phyloP scores from a whole-genome alignment of 805 yeast genomes.

The Lachancea fermentati region DNA sequence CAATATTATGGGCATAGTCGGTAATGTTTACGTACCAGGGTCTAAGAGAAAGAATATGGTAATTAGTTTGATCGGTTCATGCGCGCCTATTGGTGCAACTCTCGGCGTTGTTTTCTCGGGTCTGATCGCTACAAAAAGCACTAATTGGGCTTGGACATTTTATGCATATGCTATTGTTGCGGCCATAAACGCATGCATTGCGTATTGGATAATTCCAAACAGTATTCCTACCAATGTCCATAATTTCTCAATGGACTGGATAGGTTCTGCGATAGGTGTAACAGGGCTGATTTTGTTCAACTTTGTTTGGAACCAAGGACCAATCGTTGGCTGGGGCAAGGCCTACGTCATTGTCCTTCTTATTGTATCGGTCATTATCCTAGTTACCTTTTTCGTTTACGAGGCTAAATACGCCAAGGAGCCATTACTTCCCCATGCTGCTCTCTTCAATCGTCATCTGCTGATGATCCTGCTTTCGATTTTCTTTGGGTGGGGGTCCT shows the following conservation, averaged over 20 bases:
- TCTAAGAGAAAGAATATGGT: slow-evolving; percentile 46
- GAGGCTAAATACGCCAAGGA: slow-evolving; percentile 42
- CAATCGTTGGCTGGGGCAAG: slow-evolving; percentile 59
- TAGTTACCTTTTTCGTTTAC: slow-evolving; percentile 42
- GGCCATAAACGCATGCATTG: slow-evolving; percentile 12
- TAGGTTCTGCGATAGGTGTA: slow-evolving; percentile 54
- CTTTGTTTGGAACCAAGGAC: slow-evolving; percentile 72
- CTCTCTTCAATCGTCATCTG: slow-evolving; percentile 39
- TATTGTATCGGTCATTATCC: slow-evolving; percentile 41
- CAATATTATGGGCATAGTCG: slow-evolving; percentile 52
- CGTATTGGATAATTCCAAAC: slow-evolving; percentile 26
- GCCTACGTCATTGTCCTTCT: slow-evolving; percentile 55
- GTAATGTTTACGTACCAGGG: slow-evolving; percentile 38
- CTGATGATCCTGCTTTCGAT: slow-evolving; percentile 46
- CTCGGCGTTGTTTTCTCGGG: slow-evolving; percentile 49
- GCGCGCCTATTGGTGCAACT: slow-evolving; percentile 58
- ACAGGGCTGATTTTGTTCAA: slow-evolving; percentile 57
- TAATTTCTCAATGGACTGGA: slow-evolving; percentile 38
- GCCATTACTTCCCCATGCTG: slow-evolving; percentile 52
- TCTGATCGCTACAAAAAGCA: slow-evolving; percentile 29
- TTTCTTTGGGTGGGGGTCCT: slow-evolving; percentile 70
- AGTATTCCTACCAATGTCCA: slow-evolving; percentile 25
- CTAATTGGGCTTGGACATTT: slow-evolving; percentile 29
- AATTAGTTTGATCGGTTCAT: slow-evolving; percentile 51
- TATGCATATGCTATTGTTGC: slow-evolving; percentile 24